Conservation (phyloP, 2,329 filamentous ascomycete species). For the Phialocephala subalpina region DNA sequence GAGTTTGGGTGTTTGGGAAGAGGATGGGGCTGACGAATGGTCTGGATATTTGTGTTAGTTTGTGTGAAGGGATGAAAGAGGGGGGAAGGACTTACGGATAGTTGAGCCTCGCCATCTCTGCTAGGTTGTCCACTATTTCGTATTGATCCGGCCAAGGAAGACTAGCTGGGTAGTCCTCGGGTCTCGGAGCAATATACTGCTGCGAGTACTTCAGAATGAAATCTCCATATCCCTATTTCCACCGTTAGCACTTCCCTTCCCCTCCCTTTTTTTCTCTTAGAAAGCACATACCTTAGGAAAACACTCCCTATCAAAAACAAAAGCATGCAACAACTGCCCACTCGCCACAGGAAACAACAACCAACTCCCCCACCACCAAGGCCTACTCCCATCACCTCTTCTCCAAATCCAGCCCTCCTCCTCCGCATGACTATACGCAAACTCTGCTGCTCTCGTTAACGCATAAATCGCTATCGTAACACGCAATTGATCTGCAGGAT, state of each 20-base stretch:
- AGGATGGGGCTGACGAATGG: conserved; percentile 86
- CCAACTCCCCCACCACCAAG: conserved; percentile 89
- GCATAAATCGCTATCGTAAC: conserved; percentile 84
- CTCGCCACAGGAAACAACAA: conserved; percentile 79
- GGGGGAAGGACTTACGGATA: conserved; percentile 73
- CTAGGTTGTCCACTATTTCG: conserved; percentile 82
- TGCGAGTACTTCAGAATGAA: conserved; percentile 77
- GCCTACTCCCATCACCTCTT: conserved; percentile 65
- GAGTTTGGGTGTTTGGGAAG: conserved; percentile 75
- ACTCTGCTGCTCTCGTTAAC: conserved; percentile 83
- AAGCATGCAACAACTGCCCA: conserved; percentile 79
- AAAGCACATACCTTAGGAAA: conserved; percentile 69
- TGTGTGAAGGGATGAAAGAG: conserved; percentile 6
- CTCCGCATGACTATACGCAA: conserved; percentile 84
- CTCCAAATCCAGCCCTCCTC: conserved; percentile 73
- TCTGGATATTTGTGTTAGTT: conserved; percentile 50
- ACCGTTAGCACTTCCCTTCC: conserved; percentile 19
- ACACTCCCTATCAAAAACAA: conserved; percentile 79
- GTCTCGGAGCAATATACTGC: conserved; percentile 79
- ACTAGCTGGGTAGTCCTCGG: conserved; percentile 69
- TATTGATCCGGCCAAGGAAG: conserved; percentile 79
- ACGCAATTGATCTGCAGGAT: conserved; percentile 73
- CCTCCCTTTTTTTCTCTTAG: too few species aligned
- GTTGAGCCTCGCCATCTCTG: conserved; percentile 79
- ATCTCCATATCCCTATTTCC: conserved; percentile 56